Base-by-base conservation (phyloP, 139 green algal species). In the Parachlorella kessleri region DNA sequence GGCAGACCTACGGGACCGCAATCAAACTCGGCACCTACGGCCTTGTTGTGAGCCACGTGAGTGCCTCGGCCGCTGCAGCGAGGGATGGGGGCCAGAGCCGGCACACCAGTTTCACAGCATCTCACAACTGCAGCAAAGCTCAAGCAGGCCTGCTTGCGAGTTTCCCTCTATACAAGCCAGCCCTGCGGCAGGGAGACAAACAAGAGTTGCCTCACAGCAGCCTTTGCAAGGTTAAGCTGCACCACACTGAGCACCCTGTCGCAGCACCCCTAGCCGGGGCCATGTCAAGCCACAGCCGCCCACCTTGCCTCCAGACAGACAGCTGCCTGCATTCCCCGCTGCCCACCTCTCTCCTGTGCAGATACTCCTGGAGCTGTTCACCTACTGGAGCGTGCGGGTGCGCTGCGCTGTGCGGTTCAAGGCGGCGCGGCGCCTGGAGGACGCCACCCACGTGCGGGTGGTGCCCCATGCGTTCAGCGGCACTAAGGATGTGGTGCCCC, bases 401-500 rank as follows among this genome's bases (percentile, higher is more conserved):
- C 66, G 64, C 42, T 70, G 41, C 8, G 33, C 59, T n/a, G 69
- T 88, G 59, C 66, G 40, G 21, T 83, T 73, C 69, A 39, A 30
- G 9, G 40, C 65, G 7, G 66, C 59, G 53, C 9, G 37, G 6
- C 26, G 5, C 21, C 36, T 88, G 39, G 37, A 26, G 3, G 66
- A 82, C 23, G 84, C 81, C 30, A 85, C 82, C 5, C 82, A 84
- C 59, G 78, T 82, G 35, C 73, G 92, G 78, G 90, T 96, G 28
- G 73, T 89, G 9, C 90, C 93, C 10, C 78, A 77, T 41, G 84
- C 86, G n/a, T 93, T 94, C 66, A 59, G 48, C 48, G 93, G 91
- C 32, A 83, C 41, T 18, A 85, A 79, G 66, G 91, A 93, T 55
- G 80, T 97, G 3, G 90, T 94, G 21, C 72, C 80, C 9, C 72